Base-by-base conservation (phyloP, 2,329 filamentous ascomycete genomes). In the Colletotrichum tamarilloi region DNA sequence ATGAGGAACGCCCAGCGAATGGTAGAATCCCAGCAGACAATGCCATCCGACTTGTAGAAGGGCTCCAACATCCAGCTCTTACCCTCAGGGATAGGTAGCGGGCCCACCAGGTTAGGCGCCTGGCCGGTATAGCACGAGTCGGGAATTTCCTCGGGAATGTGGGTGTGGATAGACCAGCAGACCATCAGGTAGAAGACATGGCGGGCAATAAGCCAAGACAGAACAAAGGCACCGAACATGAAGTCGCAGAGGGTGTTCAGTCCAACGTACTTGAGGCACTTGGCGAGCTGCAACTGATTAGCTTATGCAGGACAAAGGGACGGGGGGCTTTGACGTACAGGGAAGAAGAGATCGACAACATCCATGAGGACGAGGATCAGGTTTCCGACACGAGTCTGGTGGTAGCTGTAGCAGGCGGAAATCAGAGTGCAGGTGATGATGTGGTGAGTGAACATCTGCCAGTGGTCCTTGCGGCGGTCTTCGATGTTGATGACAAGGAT, bases 391-490 rank as follows among this genome's bases (percentile, higher is more conserved):
- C 94, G 93, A 69, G 93, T 97, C 80, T 95, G 92, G 80, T 96
- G 92, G 81, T 97, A 98, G 76, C 92, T 90, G 82, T 98, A 98
- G 76, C 93, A 96, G 38, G 92, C 89, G 70, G 92, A 91, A 76
- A 99, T 92, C 57, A 99, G 90, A 5, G 87, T 86, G 79, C 92
- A 94, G 24, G 97, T 99, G 81, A 98, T 92, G 80, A 98, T 90
- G 84, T 99, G 97, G 82, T 98, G 97, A 22, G 91, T 92, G 77
- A 98, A 91, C 97, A 98, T 98, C 83, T 98, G 96, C 86, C 91
- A 93, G 83, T 98, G 93, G 79, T 99, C 97, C 85, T 98, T 98
- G 79, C 97, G 91, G 76, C 93, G 91, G 84, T 97, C 94, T 84
- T 99, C 97, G 73, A 98, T 95, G 83, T 98, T 93, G 81, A 98